Evolutionary conservation across 257 asterid genomes (phyloP), one percentile per base, ranked within the genome.

Genomic region (Rubia yunnanensis): DNA sequence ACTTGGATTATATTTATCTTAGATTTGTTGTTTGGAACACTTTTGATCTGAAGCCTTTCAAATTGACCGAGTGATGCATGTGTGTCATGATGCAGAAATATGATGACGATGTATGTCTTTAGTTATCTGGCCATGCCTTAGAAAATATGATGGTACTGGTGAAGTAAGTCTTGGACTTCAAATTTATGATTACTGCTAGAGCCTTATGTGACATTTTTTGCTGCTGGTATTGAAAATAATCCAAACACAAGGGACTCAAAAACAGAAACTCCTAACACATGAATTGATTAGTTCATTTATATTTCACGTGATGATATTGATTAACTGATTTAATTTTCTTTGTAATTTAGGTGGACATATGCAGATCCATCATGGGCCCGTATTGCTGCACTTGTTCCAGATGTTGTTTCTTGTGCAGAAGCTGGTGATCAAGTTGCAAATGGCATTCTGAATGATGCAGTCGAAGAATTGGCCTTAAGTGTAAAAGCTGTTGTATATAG

Each of bases 341-440:
- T 81, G 84, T 85, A 79, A 81, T 79, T 81, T 84, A 92, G 98
- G 97, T 92, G 99, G 99, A 89, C 97, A 74, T 92, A 92, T 79
- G 96, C 88, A 78, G 99, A 92, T 86, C 74, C 96, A 74, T 89
- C 99, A 35, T 92, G 99, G 99, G 97, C 96, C 60, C 86, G 99
- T 61, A 86, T 92, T 64, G 99, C 99, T 41, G 96, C 99, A 9
- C 91, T 92, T 57, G 99, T 85, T 69, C 99, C 97, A 67, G 79
- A 79, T 56, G 96, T 92, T 72, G 87, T 89, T 68, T 83, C 96
- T 71, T 89, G 97, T 70, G 96, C 97, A 1, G 98, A 92, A 80
- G 91, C 86, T 72, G 96, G 96, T 6, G 98, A 92, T 84, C 66
- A 76, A 76, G 79, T 89, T 74, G 96, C 98, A 13, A 77, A 80